These are phyloP conservation scores for Teunomyces pallodes DNA, from an alignment of 805 yeast species.

Conservation along the genomic window DNA sequence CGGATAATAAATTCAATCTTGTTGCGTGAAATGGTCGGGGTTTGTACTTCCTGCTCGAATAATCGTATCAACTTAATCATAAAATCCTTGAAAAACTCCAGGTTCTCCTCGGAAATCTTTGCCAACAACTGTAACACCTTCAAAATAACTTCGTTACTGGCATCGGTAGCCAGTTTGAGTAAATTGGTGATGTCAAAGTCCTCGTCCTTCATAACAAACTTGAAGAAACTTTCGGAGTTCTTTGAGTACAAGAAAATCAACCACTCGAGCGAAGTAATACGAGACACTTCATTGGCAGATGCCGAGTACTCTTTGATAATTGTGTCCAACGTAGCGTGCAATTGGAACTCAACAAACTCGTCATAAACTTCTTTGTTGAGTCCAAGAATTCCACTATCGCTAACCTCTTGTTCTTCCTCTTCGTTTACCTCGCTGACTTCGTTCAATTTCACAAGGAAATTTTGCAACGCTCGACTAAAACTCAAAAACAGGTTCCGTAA, in stretches of 20 bases:
- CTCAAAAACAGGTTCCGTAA: slow-evolving; percentile 34
- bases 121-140: slow-evolving; percentile 71
- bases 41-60: slow-evolving; percentile 48
- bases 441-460: slow-evolving; percentile 30
- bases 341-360: slow-evolving; percentile 39
- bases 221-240: slow-evolving; percentile 39
- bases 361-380: slow-evolving; percentile 38
- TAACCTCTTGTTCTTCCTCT: slow-evolving; percentile 33
- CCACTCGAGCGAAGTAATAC: slow-evolving; percentile 89
- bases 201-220: slow-evolving; percentile 30
- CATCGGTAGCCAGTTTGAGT: slow-evolving; percentile 64
- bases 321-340: slow-evolving; percentile 59
- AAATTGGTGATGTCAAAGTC: slow-evolving; percentile 67
- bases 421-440: slow-evolving; percentile 14
- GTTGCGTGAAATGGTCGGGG: slow-evolving; percentile 56
- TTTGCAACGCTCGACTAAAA: slow-evolving; percentile 33
- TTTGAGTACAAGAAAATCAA: slow-evolving; percentile 73
- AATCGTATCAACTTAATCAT: slow-evolving; percentile 66
- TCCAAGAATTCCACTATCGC: slow-evolving; percentile 52
- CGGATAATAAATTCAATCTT: slow-evolving; percentile 73
- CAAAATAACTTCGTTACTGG: slow-evolving; percentile 74
- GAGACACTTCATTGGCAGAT: slow-evolving; percentile 63
- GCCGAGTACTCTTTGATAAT: slow-evolving; percentile 59
- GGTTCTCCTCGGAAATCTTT: slow-evolving; percentile 72
- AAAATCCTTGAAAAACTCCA: slow-evolving; percentile 71